Evolutionary conservation across 139 green algal genomes (phyloP).

Genomic region (Picochlorum sp.): DNA sequence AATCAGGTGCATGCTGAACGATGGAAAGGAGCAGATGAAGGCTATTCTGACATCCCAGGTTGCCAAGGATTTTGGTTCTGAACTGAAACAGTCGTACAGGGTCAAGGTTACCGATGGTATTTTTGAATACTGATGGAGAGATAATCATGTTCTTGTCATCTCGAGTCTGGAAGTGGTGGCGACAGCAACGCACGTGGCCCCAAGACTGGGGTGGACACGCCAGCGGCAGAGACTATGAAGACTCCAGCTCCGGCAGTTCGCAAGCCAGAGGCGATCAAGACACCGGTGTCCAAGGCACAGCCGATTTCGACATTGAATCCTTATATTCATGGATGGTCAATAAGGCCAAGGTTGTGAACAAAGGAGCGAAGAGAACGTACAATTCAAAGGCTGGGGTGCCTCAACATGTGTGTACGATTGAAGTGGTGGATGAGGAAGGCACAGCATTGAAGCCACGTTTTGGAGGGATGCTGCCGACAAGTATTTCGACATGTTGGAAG

Average conservation of each 20-base stretch:
- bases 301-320: slow-evolving; percentile 58
- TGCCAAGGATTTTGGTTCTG: slow-evolving; percentile 9
- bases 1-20: slow-evolving; percentile 29
- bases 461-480: slow-evolving; percentile 59
- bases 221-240: slow-evolving; percentile 12
- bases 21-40: slow-evolving; percentile 34
- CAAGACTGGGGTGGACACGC: slow-evolving; percentile 8
- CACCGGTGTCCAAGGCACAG: slow-evolving; percentile 26
- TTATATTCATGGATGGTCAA: slow-evolving; percentile 56
- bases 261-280: slow-evolving; percentile 11
- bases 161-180: slow-evolving; percentile 12
- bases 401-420: slow-evolving; percentile 38
- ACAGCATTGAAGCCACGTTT: slow-evolving; percentile 65
- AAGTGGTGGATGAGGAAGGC: slow-evolving; percentile 70
- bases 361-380: slow-evolving; percentile 24
- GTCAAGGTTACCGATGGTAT: slow-evolving; percentile 28
- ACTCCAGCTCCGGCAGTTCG: background rate
- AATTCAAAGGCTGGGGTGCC: slow-evolving; percentile 17
- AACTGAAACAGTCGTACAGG: slow-evolving; percentile 13
- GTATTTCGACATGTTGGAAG: slow-evolving; percentile 29
- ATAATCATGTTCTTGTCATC: slow-evolving; percentile 12
- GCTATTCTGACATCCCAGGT: slow-evolving; percentile 34
- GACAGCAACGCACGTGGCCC: background rate
- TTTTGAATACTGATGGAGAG: slow-evolving; percentile 3
- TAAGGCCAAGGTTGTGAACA: slow-evolving; percentile 55